Evolutionary conservation across 1,284 basidiomycete genomes (phyloP).

Genomic region (Ustilago bromivora): DNA sequence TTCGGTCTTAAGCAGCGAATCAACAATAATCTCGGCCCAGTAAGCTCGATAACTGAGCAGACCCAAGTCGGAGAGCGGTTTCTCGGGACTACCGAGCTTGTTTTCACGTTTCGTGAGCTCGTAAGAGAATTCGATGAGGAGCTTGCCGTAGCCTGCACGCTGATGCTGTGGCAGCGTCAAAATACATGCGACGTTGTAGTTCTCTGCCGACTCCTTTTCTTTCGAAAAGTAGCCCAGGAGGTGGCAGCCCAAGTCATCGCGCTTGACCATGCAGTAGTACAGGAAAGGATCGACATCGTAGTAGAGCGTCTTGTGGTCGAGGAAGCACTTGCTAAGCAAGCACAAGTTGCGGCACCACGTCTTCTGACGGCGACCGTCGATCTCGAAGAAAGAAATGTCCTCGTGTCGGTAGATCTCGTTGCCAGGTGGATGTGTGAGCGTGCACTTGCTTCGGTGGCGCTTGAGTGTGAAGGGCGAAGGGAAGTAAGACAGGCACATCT

Average conservation of each 20-base stretch:
- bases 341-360: constrained; percentile 98
- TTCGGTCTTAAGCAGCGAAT: constrained; percentile 78
- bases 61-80: constrained; percentile 94
- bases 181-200: constrained; percentile 99
- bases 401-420: constrained; percentile 99
- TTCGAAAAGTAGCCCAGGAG: constrained; percentile 99
- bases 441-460: constrained; percentile 90
- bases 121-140: constrained; percentile 98
- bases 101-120: constrained; percentile 96
- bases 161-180: constrained; percentile 97
- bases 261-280: constrained; percentile 95
- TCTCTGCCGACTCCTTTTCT: constrained; percentile 97
- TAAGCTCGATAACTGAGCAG: constrained; percentile 93
- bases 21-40: constrained; percentile 97
- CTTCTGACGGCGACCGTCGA: constrained; percentile 94
- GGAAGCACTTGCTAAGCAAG: constrained; percentile 95
- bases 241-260: constrained; percentile 91
- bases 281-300: constrained; percentile 99
- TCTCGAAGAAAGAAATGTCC: constrained; percentile 97
- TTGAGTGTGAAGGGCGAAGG: constrained; percentile 54
- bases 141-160: constrained; percentile 91
- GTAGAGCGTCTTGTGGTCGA: constrained; percentile 99
- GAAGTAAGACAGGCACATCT: constrained; percentile 80
- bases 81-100: constrained; percentile 96
- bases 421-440: constrained; percentile 92